Percentiles rank a stretch among this genome's conserved stretches.
These are phyloP conservation scores for Obba rivulosa DNA, from an alignment of 768 basidiomycete species.

Conservation along the genomic window DNA sequence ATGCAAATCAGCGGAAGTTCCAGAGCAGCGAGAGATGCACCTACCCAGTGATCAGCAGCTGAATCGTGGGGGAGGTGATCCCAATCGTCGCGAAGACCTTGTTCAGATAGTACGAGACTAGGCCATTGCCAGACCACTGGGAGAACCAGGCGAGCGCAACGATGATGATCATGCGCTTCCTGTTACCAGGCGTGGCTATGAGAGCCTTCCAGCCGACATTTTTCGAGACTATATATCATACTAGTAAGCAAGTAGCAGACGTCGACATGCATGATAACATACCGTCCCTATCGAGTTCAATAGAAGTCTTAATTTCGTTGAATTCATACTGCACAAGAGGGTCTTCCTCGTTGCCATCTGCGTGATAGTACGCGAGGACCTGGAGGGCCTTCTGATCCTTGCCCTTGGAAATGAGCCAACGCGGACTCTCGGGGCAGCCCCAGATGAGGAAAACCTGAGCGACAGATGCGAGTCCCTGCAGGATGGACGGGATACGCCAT, in stretches of 20 bases:
- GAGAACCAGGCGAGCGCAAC: slow-evolving; percentile 78
- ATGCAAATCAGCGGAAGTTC: background rate
- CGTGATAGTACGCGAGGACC: slow-evolving; percentile 80
- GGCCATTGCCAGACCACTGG: slow-evolving; percentile 82
- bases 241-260: background rate
- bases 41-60: slow-evolving; percentile 76
- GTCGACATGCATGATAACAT: background rate
- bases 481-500: slow-evolving; percentile 76
- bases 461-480: slow-evolving; percentile 67
- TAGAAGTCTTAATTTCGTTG: slow-evolving; percentile 74
- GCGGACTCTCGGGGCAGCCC: slow-evolving; percentile 78
- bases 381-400: slow-evolving; percentile 60
- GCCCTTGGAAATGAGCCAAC: slow-evolving; percentile 77
- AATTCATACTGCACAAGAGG: slow-evolving; percentile 70
- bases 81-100: slow-evolving; percentile 66
- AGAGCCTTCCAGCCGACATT: slow-evolving; percentile 70
- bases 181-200: slow-evolving; percentile 63
- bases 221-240: slow-evolving; percentile 33
- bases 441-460: slow-evolving; percentile 61
- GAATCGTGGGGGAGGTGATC: slow-evolving; percentile 51
- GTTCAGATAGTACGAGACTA: slow-evolving; percentile 79
- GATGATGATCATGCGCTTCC: slow-evolving; percentile 72
- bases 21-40: background rate
- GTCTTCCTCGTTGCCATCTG: slow-evolving; percentile 67
- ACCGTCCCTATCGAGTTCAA: slow-evolving; percentile 56